Evolutionary conservation across 441 rosid species (phyloP).

Genomic region (Metrosideros polymorpha): DNA sequence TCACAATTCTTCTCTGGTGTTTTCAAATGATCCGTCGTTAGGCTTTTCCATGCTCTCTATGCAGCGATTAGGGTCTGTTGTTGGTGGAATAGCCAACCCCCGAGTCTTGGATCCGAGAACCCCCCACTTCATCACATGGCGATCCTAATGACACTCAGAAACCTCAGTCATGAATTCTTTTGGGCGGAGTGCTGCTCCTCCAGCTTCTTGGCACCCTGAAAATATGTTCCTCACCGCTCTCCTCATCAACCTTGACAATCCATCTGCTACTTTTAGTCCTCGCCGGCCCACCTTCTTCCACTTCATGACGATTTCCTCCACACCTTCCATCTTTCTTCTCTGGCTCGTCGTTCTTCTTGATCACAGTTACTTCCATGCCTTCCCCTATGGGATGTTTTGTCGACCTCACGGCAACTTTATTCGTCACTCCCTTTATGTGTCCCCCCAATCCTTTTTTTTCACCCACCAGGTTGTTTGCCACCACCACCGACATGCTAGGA

Average conservation of each 20-base stretch:
- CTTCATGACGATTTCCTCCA: not conserved
- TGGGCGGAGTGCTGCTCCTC: not conserved
- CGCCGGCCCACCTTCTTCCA: not conserved
- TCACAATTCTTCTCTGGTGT: not conserved
- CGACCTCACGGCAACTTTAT: constrained; percentile 24
- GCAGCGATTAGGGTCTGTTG: not conserved
- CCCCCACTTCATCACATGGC: not conserved
- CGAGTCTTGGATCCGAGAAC: not conserved
- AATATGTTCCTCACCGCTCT: constrained; percentile 37
- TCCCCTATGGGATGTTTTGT: constrained; percentile 29
- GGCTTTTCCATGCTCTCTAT: not conserved
- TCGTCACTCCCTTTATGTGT: constrained; percentile 10
- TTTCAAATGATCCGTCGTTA: not conserved
- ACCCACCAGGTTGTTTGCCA: constrained; percentile 31
- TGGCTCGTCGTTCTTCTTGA: constrained; percentile 1
- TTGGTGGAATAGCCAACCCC: not conserved
- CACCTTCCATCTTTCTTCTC: not conserved
- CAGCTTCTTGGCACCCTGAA: constrained; percentile 15
- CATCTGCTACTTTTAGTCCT: constrained; percentile 18
- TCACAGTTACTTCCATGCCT: constrained; percentile 37
- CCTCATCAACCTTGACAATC: constrained; percentile 24
- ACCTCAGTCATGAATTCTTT: not conserved
- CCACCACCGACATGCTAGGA: constrained; percentile 24
- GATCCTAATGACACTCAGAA: not conserved
- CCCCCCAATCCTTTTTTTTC: constrained; percentile 26